phyloP scores from a whole-genome alignment of 805 yeast species.

The Pichia paraexigua region DNA sequence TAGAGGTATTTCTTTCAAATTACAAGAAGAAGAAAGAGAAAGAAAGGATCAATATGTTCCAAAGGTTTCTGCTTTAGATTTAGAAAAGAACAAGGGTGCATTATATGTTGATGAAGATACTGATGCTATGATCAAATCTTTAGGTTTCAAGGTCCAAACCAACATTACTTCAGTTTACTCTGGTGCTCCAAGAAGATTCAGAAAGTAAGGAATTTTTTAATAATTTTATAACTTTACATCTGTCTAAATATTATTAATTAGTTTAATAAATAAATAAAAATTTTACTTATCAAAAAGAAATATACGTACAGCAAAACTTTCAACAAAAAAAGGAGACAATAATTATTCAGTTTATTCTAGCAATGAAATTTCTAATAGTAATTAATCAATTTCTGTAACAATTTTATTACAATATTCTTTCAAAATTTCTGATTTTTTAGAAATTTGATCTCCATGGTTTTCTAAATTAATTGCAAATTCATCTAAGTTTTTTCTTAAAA shows the following conservation, averaged over 20 bases:
- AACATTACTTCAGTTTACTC: slow-evolving; percentile 81
- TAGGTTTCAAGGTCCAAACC: slow-evolving; percentile 86
- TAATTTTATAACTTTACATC: not conserved
- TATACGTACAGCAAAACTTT: not conserved
- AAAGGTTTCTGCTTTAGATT: slow-evolving; percentile 99
- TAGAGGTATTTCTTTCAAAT: slow-evolving; percentile 99
- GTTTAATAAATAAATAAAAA: not conserved
- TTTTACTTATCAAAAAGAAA: not conserved
- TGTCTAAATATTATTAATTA: slow-evolving; percentile 6
- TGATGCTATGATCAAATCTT: slow-evolving; percentile 85
- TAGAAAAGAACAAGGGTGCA: slow-evolving; percentile 91
- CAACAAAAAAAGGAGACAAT: not conserved
- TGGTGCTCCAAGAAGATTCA: slow-evolving; percentile 79
- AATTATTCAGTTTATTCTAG: not conserved
- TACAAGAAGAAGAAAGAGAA: slow-evolving; percentile 99
- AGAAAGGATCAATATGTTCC: slow-evolving; percentile 99
- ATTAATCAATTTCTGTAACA: slow-evolving; percentile 18
- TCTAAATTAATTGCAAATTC: slow-evolving; percentile 16
- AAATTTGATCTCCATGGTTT: slow-evolving; percentile 26
- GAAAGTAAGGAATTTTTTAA: slow-evolving; percentile 51
- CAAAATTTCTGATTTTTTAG: slow-evolving; percentile 32
- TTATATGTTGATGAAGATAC: slow-evolving; percentile 97
- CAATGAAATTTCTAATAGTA: not conserved
- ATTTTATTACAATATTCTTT: slow-evolving; percentile 37
- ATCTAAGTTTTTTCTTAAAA: slow-evolving; percentile 16